These are phyloP conservation scores for Pascua sp. DNA, from an alignment of 1,284 basidiomycete genomes.

Conservation along the genomic window DNA sequence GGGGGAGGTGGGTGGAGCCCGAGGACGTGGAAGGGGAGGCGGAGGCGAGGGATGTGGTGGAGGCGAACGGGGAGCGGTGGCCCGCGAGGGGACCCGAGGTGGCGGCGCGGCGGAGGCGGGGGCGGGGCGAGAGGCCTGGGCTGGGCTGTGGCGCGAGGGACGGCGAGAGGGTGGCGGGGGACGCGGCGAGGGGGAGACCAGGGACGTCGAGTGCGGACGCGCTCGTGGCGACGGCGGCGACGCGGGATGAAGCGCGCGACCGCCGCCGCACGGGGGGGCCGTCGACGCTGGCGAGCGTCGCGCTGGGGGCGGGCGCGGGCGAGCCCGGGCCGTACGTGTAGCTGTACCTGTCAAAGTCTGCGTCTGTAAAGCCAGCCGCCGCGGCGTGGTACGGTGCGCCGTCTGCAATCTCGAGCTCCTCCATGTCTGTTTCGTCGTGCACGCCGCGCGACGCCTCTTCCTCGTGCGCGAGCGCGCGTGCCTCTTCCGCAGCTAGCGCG, in stretches of 20 bases:
- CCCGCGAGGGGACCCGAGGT: constrained; percentile 3
- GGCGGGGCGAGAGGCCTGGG: background rate
- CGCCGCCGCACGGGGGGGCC: no score
- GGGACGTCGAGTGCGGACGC: no score
- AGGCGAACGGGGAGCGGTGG: background rate
- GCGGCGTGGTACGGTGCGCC: background rate
- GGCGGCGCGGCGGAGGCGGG: constrained; percentile 13
- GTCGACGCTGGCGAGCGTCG: background rate
- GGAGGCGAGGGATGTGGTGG: background rate
- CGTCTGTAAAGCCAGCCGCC: background rate
- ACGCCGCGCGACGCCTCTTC: constrained; percentile 1
- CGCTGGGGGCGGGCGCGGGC: background rate
- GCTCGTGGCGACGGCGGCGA: no score
- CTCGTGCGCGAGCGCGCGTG: constrained; percentile 11
- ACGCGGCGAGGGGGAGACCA: no score
- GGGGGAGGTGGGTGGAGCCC: background rate
- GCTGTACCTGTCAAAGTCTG: constrained; percentile 1
- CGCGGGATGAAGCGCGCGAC: no score
- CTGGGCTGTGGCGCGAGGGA: no score
- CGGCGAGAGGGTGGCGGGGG: no score
- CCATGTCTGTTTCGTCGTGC: background rate
- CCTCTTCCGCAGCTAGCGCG: constrained; percentile 7
- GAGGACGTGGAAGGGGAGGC: background rate
- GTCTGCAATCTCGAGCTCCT: background rate
- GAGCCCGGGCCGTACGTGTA: background rate